Conservation (phyloP, 1,284 basidiomycete genomes). For the Melampsora americana region DNA sequence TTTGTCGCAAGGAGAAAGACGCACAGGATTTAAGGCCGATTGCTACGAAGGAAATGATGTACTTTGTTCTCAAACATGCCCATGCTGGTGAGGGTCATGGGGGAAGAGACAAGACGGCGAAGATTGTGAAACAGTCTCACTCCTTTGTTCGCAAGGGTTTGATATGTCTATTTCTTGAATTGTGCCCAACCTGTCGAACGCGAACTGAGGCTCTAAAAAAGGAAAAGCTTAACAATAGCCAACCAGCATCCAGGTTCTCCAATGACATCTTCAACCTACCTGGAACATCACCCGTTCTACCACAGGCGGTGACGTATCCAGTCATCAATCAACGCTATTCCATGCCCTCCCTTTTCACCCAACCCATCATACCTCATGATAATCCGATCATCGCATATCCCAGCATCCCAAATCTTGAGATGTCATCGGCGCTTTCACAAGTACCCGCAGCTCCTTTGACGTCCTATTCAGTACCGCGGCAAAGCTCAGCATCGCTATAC, state of each 20-base stretch:
- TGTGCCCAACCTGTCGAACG: conserved; percentile 28
- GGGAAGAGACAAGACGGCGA: conserved; percentile 33
- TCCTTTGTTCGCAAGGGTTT: conserved; percentile 34
- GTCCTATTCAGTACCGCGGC: not conserved
- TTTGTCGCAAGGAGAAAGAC: conserved; percentile 33
- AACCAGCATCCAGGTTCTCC: not conserved
- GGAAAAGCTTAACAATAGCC: conserved; percentile 2
- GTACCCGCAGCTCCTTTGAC: conserved; percentile 2
- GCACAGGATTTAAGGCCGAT: conserved; percentile 11
- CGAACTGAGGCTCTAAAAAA: conserved; percentile 29
- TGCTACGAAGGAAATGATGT: conserved; percentile 23
- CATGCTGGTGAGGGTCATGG: conserved; percentile 38
- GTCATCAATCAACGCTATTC: not conserved
- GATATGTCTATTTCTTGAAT: conserved; percentile 36
- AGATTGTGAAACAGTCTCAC: conserved; percentile 21
- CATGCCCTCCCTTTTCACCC: not conserved
- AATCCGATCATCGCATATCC: not conserved
- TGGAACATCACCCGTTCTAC: not conserved
- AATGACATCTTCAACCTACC: not conserved
- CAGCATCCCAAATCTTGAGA: not conserved
- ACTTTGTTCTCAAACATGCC: conserved; percentile 32
- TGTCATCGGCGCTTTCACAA: not conserved
- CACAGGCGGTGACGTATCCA: not conserved
- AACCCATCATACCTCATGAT: not conserved
- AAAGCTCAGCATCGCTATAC: not conserved